Percentiles rank a stretch among this genome's conserved stretches.
phyloP scores from a whole-genome alignment of 345 rosid species.

The Euphorbia pulcherrima region DNA sequence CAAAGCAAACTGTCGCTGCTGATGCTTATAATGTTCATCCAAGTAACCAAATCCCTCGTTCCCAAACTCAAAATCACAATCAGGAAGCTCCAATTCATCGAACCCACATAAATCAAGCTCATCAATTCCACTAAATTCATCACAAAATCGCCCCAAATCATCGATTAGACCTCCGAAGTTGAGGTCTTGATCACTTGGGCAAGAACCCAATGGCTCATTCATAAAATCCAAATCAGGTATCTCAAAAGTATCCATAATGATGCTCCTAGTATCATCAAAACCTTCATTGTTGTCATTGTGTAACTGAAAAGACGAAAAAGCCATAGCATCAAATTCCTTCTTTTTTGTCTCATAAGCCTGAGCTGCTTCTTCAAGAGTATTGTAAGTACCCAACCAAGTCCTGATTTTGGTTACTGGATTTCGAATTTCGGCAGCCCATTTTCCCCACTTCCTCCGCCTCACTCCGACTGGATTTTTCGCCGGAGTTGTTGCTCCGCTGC shows the following conservation, averaged over 20 bases:
- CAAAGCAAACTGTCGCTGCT: slow-evolving; percentile 14
- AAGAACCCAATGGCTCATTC: slow-evolving; percentile 35
- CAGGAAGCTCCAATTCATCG: slow-evolving; percentile 56
- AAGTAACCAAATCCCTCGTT: slow-evolving; percentile 40
- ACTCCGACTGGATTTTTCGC: too few relatives aligned
- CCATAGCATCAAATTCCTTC: slow-evolving; percentile 48
- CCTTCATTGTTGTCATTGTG: too few relatives aligned
- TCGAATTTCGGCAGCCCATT: slow-evolving; percentile 84
- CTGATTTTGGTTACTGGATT: slow-evolving; percentile 56
- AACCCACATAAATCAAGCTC: slow-evolving; percentile 51
- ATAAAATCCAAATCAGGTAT: slow-evolving; percentile 46
- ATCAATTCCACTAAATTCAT: slow-evolving; percentile 54
- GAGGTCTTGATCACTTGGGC: slow-evolving; percentile 31
- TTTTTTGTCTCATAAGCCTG: slow-evolving; percentile 63
- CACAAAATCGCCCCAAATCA: slow-evolving; percentile 43
- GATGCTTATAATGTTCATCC: slow-evolving; percentile 26
- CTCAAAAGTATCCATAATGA: slow-evolving; percentile 32
- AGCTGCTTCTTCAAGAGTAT: slow-evolving; percentile 71
- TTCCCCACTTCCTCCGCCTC: too few relatives aligned
- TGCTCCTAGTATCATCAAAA: slow-evolving; percentile 23
- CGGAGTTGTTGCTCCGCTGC: too few relatives aligned
- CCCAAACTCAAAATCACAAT: slow-evolving; percentile 52
- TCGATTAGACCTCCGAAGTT: slow-evolving; percentile 42
- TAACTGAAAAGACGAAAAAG: too few relatives aligned
- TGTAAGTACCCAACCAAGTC: slow-evolving; percentile 77